phyloP scores from a whole-genome alignment of 495 filamentous ascomycete genomes.

The Podospora anserina region DNA sequence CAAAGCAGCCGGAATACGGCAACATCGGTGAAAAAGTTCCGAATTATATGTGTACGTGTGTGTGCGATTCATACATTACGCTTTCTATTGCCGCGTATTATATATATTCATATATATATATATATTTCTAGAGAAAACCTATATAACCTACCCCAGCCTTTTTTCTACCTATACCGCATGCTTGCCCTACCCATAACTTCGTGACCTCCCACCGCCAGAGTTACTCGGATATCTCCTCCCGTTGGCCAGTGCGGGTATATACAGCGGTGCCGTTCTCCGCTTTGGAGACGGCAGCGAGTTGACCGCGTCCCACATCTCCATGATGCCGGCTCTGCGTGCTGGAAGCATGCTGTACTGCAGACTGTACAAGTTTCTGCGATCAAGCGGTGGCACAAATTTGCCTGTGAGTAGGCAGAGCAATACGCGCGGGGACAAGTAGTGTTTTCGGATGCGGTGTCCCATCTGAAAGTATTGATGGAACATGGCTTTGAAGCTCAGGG shows the following conservation, averaged over 20 bases:
- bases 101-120: not conserved
- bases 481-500: conserved; percentile 85
- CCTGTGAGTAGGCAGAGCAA: conserved; percentile 84
- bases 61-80: not conserved
- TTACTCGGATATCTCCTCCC: conserved; percentile 27
- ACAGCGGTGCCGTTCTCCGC: conserved; percentile 28
- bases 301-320: conserved; percentile 76
- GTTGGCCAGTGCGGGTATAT: conserved; percentile 24
- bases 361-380: conserved; percentile 89
- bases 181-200: conserved; percentile 27
- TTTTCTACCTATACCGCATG: not conserved
- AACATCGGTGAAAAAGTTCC: not conserved
- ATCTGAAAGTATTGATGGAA: conserved; percentile 97
- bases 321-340: conserved; percentile 69
- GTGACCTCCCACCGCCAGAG: conserved; percentile 24
- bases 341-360: conserved; percentile 99
- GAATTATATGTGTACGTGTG: too few relatives aligned
- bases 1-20: not conserved
- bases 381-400: conserved; percentile 85
- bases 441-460: conserved; percentile 83
- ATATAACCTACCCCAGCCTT: not conserved
- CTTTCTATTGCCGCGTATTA: not conserved
- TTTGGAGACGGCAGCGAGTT: conserved; percentile 55
- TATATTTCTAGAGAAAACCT: too few relatives aligned
- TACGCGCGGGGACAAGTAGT: conserved; percentile 87